A percentile compares a stretch with the other conserved stretches of the same genome.
Evolutionary conservation across 106 monocot genomes (phyloP).

Genomic region (Dendrobium huoshanense): DNA sequence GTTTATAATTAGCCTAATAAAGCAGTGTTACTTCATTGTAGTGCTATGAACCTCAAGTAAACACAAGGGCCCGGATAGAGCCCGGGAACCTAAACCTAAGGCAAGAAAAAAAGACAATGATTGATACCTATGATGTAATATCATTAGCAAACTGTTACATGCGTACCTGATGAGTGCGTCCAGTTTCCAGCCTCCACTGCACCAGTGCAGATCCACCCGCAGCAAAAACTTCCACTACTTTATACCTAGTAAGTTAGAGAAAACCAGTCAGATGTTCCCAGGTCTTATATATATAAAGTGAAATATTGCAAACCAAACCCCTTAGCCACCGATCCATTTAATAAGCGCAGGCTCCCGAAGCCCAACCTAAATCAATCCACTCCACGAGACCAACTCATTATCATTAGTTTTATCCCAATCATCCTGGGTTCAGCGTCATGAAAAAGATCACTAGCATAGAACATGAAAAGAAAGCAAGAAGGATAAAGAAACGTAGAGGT

Average conservation of each 20-base stretch:
- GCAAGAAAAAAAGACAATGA: neutral
- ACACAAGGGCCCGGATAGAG: too few species aligned
- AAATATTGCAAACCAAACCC: too few species aligned
- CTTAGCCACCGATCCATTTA: neutral
- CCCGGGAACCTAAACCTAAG: too few species aligned
- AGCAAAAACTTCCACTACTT: conserved; percentile 60
- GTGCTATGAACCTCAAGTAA: too few species aligned
- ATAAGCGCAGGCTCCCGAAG: neutral
- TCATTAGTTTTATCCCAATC: too few species aligned
- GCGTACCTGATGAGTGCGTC: conserved; percentile 92
- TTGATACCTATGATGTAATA: neutral
- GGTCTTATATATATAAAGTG: neutral
- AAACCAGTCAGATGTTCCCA: conserved; percentile 5
- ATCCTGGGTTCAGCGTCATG: too few species aligned
- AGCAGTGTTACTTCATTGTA: neutral
- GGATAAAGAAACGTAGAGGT: neutral
- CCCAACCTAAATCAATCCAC: neutral
- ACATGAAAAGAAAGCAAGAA: neutral
- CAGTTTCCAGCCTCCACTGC: conserved; percentile 91
- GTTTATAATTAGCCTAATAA: neutral
- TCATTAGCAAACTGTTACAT: neutral
- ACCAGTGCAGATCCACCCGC: conserved; percentile 71
- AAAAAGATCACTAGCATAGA: neutral
- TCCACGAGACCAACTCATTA: neutral
- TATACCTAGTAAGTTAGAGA: conserved; percentile 47